Conservation (phyloP, 805 yeast species). For the Starmera caribaea region DNA sequence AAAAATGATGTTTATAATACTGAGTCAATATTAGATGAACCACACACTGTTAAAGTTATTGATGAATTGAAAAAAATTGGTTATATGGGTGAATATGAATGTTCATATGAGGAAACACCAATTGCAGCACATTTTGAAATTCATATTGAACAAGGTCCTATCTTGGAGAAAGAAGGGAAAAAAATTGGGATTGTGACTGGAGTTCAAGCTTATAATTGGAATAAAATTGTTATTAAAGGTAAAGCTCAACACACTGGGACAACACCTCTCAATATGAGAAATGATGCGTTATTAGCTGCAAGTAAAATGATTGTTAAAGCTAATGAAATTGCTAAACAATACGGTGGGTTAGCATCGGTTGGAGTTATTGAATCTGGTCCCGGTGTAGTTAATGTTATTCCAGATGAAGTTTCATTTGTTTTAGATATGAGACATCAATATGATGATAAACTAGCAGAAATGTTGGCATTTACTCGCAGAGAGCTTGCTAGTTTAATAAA, state of each 20-base stretch:
- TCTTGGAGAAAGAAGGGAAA: slow-evolving; percentile 44
- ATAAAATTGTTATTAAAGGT: slow-evolving; percentile 43
- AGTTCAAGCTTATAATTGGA: slow-evolving; percentile 60
- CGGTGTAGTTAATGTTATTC: slow-evolving; percentile 57
- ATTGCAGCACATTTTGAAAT: slow-evolving; percentile 63
- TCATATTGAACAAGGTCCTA: slow-evolving; percentile 73
- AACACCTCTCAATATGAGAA: slow-evolving; percentile 51
- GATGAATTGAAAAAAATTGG: slow-evolving; percentile 53
- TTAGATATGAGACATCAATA: slow-evolving; percentile 47
- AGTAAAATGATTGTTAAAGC: slow-evolving; percentile 46
- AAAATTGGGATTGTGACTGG: slow-evolving; percentile 58
- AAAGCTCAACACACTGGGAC: slow-evolving; percentile 71
- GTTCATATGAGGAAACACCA: slow-evolving; percentile 40
- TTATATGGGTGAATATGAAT: slow-evolving; percentile 42
- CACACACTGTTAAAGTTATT: slow-evolving; percentile 37
- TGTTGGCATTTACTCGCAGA: slow-evolving; percentile 28
- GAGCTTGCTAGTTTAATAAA: slow-evolving; percentile 28
- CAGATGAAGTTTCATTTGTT: slow-evolving; percentile 48
- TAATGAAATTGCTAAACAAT: slow-evolving; percentile 41
- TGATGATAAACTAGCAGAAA: slow-evolving; percentile 30
- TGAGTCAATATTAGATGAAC: slow-evolving; percentile 43
- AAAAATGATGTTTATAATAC: slow-evolving; percentile 40
- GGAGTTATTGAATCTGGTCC: slow-evolving; percentile 52
- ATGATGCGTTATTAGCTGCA: slow-evolving; percentile 52
- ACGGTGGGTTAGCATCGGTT: slow-evolving; percentile 46